Percentiles rank a stretch among this genome's conserved stretches.
phyloP scores from a whole-genome alignment of 164 flowering plant genomes.

The Chimonanthus praecox region DNA sequence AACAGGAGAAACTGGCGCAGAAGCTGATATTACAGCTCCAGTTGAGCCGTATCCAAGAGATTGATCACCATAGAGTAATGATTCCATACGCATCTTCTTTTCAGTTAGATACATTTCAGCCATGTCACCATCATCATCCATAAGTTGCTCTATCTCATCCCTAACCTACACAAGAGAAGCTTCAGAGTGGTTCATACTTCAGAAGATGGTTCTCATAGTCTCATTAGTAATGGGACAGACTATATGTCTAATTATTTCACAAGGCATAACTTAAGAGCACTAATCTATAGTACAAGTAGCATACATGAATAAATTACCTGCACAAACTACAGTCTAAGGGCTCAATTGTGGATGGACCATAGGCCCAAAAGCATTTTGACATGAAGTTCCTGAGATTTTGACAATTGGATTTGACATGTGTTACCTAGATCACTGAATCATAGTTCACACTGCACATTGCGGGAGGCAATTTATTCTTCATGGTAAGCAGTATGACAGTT shows the following conservation, averaged over 20 bases:
- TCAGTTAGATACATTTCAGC: slow-evolving; percentile 56
- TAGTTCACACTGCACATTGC: too few relatives aligned
- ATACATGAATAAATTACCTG: background rate
- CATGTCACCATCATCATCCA: slow-evolving; percentile 68
- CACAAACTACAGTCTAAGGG: background rate
- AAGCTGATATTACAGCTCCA: slow-evolving; percentile 46
- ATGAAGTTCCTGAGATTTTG: background rate
- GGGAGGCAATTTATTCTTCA: too few relatives aligned
- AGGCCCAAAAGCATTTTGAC: background rate
- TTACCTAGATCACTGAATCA: too few relatives aligned
- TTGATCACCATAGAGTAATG: slow-evolving; percentile 71
- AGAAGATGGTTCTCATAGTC: background rate
- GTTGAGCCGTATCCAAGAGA: slow-evolving; percentile 57
- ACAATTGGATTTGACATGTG: background rate
- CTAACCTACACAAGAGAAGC: slow-evolving; percentile 35
- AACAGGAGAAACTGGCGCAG: slow-evolving; percentile 97
- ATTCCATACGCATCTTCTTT: slow-evolving; percentile 50
- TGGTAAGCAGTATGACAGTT: too few relatives aligned
- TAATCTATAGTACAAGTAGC: background rate
- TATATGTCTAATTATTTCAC: background rate
- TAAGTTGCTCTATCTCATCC: slow-evolving; percentile 55
- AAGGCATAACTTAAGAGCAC: too few relatives aligned
- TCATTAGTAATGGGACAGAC: background rate
- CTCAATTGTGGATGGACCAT: background rate
- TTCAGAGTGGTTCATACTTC: background rate